Base-by-base conservation (phyloP, 1,284 basidiomycete species). In the Boletus semigastroideus region DNA sequence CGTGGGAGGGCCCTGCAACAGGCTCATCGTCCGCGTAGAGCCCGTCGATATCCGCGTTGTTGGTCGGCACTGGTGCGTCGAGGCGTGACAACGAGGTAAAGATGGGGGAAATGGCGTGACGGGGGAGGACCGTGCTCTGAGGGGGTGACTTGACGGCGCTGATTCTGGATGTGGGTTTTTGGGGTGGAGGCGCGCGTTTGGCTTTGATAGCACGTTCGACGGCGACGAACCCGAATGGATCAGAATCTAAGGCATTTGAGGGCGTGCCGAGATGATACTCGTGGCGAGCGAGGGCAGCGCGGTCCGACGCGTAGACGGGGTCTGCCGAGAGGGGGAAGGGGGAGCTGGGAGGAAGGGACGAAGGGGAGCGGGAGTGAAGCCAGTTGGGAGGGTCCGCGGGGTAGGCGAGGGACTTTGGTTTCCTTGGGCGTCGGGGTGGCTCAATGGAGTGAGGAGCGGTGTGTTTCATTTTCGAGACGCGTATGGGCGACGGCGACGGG, bases 181-280 rank as follows among this genome's bases (percentile, higher is more conserved):
- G 56, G 27, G 48, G 44, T 22, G 41, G 44, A 27, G 44, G 47
- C 5, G 44, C 42, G 4, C 57, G 63, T 27, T 59, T 68, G 2
- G 56, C 57, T 40, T 72, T 75, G 42, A 77, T 48, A 19, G 68
- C 66, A 27, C 66, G 61, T 59, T 78, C 77, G 1, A 71, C 67
- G 9, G 72, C 75, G 17, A 76, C 56, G 25, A 78, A 70, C 0
- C 76, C 76, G 49, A 78, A 78, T 1, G 75, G 77, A 38, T 78
- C 77, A 0, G 69, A 65, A 36, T 68, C 68, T 20, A 63, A 66
- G 5, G 59, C 46, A 5, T 39, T 62, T 37, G 57, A 55, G 11
- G 68, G 60, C 1, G 62, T 55, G 22, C 44, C 53, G 7, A 62
- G 50, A 12, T 52, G 22, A 31, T 67, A 66, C 19, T 61, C 55